Evolutionary conservation across 331 rosid species (phyloP), one percentile per base, ranked within the genome.

Genomic region (Erythrophleum ivorense): DNA sequence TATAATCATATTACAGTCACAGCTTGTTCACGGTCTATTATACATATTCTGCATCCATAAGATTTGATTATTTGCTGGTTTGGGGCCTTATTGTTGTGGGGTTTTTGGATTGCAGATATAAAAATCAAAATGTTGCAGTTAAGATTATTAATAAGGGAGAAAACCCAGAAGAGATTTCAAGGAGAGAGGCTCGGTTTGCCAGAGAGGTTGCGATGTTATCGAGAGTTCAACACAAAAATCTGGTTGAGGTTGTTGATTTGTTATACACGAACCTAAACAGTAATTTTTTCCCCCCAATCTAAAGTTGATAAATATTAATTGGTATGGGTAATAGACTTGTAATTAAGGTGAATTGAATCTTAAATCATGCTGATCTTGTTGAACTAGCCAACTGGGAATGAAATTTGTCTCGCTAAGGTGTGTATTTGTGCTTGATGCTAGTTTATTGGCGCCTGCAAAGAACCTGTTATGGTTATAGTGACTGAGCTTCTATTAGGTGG

Each of bases 401-500:
- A 52, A 46, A 40, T 1, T 7, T 57, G 79, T 71, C 84, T 87
- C 31, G 58, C 77, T 50, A 19, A n/a, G 73, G 76, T 18, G 78
- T 64, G 49, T 57, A 31, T 78, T 59, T 71, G 58, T 77, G 78
- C 55, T 68, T 81, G 76, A 83, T 83, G 52, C 81, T 89, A 95
- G 97, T 95, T 95, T 82, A 92, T 92, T 84, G 98, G 98, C 45
- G 98, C 97, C 86, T 95, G 98, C 87, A 92, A 92, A 77, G 95
- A 92, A 81, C 97, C 97, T 75, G 84, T 95, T 69, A 92, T 92
- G 98, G 98, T 95, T 52, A 92, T 95, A 86, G 98, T 95, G 54
- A 95, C 97, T 21, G 98, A 95, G 85, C 90, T 95, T 85, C 95
- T 95, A 67, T 81, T 83, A 64, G 98, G 97, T 9, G 97, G 97